Conservation (phyloP, 805 yeast genomes). For the Metschnikowia peoriensis region DNA sequence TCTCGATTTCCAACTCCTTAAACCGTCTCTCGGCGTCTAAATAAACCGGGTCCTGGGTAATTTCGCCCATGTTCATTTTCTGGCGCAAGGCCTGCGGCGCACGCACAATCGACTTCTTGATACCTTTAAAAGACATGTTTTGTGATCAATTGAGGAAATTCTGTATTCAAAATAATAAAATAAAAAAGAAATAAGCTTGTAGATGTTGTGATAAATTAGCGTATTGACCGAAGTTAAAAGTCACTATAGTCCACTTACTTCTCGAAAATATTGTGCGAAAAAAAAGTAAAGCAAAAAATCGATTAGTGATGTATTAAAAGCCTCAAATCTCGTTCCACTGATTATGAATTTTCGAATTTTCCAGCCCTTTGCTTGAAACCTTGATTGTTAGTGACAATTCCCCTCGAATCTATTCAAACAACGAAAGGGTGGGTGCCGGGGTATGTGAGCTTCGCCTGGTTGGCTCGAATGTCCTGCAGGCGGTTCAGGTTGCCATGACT, state of each 20-base stretch:
- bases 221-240: no score
- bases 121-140: conserved; percentile 82
- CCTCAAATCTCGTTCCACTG: no score
- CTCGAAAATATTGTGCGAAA: background rate
- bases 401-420: background rate
- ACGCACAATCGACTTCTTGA: conserved; percentile 73
- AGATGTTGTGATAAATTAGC: no score
- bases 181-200: no score
- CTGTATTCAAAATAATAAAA: no score
- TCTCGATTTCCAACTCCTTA: conserved; percentile 85
- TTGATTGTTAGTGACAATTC: background rate
- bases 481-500: background rate
- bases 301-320: no score
- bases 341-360: no score
- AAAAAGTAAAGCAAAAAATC: background rate
- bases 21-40: conserved; percentile 95
- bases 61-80: conserved; percentile 79
- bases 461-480: background rate
- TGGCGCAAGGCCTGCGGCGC: conserved; percentile 93
- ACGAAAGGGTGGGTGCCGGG: conserved; percentile 3
- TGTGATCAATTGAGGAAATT: background rate
- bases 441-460: conserved; percentile 2
- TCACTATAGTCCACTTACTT: no score
- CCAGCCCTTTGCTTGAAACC: background rate
- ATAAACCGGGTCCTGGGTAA: conserved; percentile 75